Evolutionary conservation across 2,329 filamentous ascomycete species (phyloP).

Genomic region (Monosporascus sp.): DNA sequence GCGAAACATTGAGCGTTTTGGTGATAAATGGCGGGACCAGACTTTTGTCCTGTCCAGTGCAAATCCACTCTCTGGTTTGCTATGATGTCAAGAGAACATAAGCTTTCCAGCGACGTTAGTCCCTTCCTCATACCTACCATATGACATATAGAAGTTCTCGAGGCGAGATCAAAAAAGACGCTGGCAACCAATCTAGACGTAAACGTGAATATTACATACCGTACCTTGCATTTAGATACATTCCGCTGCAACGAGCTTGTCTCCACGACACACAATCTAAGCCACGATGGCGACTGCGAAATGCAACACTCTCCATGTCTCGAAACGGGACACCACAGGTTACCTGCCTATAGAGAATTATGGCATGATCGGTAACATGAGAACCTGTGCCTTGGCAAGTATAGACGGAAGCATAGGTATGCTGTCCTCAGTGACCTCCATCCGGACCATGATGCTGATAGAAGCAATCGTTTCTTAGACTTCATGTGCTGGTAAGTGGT

Average conservation of each 20-base stretch:
- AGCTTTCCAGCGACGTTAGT: too few relatives aligned
- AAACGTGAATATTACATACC: too few relatives aligned
- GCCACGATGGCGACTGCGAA: conserved; percentile 13
- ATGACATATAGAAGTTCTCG: too few relatives aligned
- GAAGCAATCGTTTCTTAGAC: conserved; percentile 33
- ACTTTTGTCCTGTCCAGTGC: too few relatives aligned
- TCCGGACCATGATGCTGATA: neutral
- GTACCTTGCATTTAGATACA: too few relatives aligned
- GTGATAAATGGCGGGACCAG: too few relatives aligned
- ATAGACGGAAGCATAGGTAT: conserved; percentile 60
- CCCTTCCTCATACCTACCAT: too few relatives aligned
- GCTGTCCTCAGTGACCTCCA: neutral
- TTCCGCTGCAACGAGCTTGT: too few relatives aligned
- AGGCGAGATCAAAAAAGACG: too few relatives aligned
- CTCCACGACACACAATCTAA: neutral
- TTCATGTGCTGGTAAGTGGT: conserved; percentile 67
- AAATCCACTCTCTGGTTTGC: neutral
- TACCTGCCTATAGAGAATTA: conserved; percentile 68
- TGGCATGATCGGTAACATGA: conserved; percentile 76
- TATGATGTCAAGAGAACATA: neutral
- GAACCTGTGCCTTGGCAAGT: conserved; percentile 69
- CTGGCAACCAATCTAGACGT: too few relatives aligned
- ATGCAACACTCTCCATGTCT: conserved; percentile 18
- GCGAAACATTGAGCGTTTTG: too few relatives aligned
- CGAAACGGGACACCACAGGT: conserved; percentile 28